Base-by-base conservation (phyloP, 2,329 filamentous ascomycete genomes). In the Colletotrichum karsti region DNA sequence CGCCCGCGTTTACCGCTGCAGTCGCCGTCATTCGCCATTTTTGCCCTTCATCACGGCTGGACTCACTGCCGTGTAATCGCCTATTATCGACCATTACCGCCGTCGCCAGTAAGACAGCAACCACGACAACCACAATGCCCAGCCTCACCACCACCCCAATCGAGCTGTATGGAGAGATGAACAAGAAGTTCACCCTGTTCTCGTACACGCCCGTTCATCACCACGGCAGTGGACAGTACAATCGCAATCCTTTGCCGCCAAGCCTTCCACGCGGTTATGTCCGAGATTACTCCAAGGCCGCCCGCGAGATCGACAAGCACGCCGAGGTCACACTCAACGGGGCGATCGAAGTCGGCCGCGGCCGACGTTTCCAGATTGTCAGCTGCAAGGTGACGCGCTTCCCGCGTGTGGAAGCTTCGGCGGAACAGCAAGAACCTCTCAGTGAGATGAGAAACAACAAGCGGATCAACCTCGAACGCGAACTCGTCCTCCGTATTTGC, bases 351-450 rank as follows among this genome's bases (percentile, higher is more conserved):
- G 5, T 0, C 12, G 26, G 46, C n/a, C 15, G 15, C 13, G n/a
- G n/a, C 18, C 46, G 46, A 0, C 7, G 0, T 0, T 50, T 28
- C 15, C 46, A 50, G 1, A 50, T 50, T 15, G 13, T 50, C 46
- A 13, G 46, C 3, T 28, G 24, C 13, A 28, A 4, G 15, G 46
- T 50, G 4, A 0, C 0, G 6, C 1, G 24, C 18, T 0, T 22
- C 15, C 42, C 42, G 24, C 6, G 24, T 18, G 42, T 22, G 24
- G 0, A 50, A 3, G 22, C 13, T 0, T 24, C 44, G 0, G 22
- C 20, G 24, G 24, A 22, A 13, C 24, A n/a, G 1, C 44, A 28
- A 22, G 24, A 48, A 24, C 22, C 44, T n/a, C 1, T 48, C 0
- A 48, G 44, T 30, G 5, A 18, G 42, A 46, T 22, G 3, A 8